Percentiles rank a stretch among this genome's conserved stretches.
Conservation (phyloP, 2,329 filamentous ascomycete genomes). For the Penicillium sp. region DNA sequence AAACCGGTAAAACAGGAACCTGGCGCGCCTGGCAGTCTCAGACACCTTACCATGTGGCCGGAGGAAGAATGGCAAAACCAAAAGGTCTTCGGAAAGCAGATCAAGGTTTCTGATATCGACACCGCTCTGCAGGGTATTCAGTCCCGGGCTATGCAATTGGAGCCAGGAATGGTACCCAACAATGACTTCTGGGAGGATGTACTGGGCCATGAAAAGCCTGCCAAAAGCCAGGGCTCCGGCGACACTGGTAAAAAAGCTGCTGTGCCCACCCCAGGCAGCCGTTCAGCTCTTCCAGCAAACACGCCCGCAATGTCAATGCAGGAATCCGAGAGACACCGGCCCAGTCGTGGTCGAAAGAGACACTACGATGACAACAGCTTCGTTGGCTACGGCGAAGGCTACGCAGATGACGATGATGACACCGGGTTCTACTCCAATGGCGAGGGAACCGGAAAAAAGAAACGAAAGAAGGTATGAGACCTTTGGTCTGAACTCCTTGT, state of each 20-base stretch:
- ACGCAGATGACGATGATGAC: slow-evolving; percentile 53
- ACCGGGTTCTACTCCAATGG: slow-evolving; percentile 48
- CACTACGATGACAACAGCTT: slow-evolving; percentile 57
- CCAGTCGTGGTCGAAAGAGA: slow-evolving; percentile 54
- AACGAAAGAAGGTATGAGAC: slow-evolving; percentile 52
- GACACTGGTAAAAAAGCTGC: slow-evolving; percentile 34
- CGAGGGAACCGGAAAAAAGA: slow-evolving; percentile 51
- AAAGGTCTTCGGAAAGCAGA: slow-evolving; percentile 52
- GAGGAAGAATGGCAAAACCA: slow-evolving; percentile 57
- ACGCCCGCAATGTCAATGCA: slow-evolving; percentile 29
- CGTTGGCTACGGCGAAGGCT: slow-evolving; percentile 56
- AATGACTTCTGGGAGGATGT: slow-evolving; percentile 55
- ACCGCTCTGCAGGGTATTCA: slow-evolving; percentile 47
- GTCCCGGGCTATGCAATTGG: slow-evolving; percentile 52
- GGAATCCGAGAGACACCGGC: slow-evolving; percentile 43
- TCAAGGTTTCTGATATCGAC: slow-evolving; percentile 48
- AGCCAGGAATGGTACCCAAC: slow-evolving; percentile 50
- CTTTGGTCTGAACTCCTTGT: neutral
- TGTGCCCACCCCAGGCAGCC: slow-evolving; percentile 27
- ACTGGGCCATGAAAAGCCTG: slow-evolving; percentile 52
- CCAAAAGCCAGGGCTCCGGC: slow-evolving; percentile 37
- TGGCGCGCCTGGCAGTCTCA: slow-evolving; percentile 42
- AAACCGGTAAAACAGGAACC: slow-evolving; percentile 52
- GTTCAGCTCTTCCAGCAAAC: slow-evolving; percentile 31
- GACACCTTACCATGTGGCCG: slow-evolving; percentile 51